Base-by-base conservation (phyloP, 2,329 filamentous ascomycete genomes). In the Colletotrichum aenigma region DNA sequence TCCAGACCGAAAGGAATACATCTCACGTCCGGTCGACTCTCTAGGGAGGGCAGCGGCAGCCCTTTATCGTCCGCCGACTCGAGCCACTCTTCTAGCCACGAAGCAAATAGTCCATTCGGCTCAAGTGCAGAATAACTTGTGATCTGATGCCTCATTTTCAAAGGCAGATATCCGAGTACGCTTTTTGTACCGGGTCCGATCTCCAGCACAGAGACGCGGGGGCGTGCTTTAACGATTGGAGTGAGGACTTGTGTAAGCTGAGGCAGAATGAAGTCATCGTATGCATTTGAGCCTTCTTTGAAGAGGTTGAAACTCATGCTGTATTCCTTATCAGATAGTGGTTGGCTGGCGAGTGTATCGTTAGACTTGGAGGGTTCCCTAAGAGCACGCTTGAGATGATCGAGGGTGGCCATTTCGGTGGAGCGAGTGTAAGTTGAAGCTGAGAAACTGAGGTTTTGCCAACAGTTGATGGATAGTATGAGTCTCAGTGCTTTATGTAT, bases 111-210 rank as follows among this genome's bases (percentile, higher is more conserved):
- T 0, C 5, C 13, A 73, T 89, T 91, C 2, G 89, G 88, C 79
- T 93, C 91, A 73, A 88, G 89, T 24, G 91, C 91, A 74, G 80
- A 79, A 78, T 93, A 93, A 78, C 64, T 87, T 9, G n/a, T 83
- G 72, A 93, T 81, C 62, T 85, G 88, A 7, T 77, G 78, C 81
- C 85, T 87, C 48, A 88, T 65, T 76, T 32, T 34, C 10, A 36
- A 16, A 4, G 91, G 88, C 21, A 93, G 82, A 79, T 85, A 66
- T 71, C 83, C 88, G 64, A 93, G 83, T 8, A 93, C 78, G 78
- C 86, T 92, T 80, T 87, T 84, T 0, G 89, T 87, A 10, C 91
- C 91, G 0, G 92, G 90, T 77, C 90, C 90, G 66, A 93, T 89
- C 78, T 93, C 92, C 7, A 93, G 84, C 18, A 88, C 86, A 5